A percentile compares a stretch with the other conserved stretches of the same genome.
phyloP scores from a whole-genome alignment of 2,329 filamentous ascomycete species.

The Exophiala oligosperma region DNA sequence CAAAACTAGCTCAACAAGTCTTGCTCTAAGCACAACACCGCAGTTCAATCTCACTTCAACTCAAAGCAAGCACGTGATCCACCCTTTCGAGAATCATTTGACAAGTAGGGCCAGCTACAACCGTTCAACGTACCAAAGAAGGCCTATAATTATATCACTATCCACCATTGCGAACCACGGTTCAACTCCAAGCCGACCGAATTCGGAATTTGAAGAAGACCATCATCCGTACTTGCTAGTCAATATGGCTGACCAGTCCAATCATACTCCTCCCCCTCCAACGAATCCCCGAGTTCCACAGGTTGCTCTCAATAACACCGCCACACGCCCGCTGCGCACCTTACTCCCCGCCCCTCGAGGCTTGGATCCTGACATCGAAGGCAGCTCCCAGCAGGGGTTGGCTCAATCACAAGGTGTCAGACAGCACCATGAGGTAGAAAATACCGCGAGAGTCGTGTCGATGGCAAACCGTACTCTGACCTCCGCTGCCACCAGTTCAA shows the following conservation, averaged over 20 bases:
- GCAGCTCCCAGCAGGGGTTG: background rate
- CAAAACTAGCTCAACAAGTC: too few relatives aligned
- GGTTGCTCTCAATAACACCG: too few relatives aligned
- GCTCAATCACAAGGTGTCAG: too few relatives aligned
- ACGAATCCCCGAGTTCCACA: background rate
- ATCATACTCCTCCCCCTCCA: background rate
- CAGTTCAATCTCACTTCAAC: too few relatives aligned
- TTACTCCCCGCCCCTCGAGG: background rate
- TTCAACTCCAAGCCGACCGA: slow-evolving; percentile 1
- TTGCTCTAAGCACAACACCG: too few relatives aligned
- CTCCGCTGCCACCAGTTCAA: too few relatives aligned
- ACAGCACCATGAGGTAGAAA: too few relatives aligned
- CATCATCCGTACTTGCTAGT: slow-evolving; percentile 2
- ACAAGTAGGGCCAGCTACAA: slow-evolving; percentile 9
- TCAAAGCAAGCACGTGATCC: background rate
- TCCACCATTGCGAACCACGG: background rate
- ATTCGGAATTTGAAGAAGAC: background rate
- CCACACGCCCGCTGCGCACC: too few relatives aligned
- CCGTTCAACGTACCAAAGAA: background rate
- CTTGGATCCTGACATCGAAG: background rate
- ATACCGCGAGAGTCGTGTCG: too few relatives aligned
- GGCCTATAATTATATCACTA: background rate
- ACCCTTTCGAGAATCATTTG: slow-evolving; percentile 1
- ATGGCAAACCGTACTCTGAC: too few relatives aligned
- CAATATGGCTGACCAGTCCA: slow-evolving; percentile 4